Evolutionary conservation across 768 basidiomycete species (phyloP).

Genomic region (Porphyrellus cyaneotinctus): DNA sequence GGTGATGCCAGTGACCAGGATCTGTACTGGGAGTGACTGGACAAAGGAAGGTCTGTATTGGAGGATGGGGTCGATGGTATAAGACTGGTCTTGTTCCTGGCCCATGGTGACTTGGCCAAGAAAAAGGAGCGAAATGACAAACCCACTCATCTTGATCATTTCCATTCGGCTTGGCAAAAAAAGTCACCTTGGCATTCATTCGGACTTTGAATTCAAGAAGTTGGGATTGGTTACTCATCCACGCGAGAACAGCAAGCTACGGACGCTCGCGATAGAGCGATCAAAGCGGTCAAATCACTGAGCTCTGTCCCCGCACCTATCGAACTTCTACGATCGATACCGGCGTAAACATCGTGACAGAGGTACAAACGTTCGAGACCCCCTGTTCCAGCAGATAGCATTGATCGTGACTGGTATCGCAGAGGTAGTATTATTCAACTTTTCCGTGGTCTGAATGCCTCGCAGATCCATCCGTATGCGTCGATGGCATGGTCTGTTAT

Average conservation of each 20-base stretch:
- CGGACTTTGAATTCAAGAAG: background rate
- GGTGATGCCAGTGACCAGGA: constrained; percentile 80
- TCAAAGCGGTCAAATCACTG: background rate
- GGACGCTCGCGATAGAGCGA: background rate
- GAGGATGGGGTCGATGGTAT: constrained; percentile 66
- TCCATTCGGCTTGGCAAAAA: background rate
- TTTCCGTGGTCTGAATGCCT: background rate
- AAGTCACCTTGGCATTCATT: background rate
- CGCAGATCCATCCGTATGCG: too few species aligned
- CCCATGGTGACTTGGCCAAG: constrained; percentile 23
- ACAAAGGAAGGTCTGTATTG: constrained; percentile 75
- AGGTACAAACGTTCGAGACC: background rate
- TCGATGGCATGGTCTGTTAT: background rate
- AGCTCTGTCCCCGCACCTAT: background rate
- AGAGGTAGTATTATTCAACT: background rate
- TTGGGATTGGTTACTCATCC: background rate
- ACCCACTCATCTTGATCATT: background rate
- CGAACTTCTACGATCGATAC: background rate
- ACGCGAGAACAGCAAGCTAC: background rate
- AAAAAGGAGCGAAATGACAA: constrained; percentile 3
- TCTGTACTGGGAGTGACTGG: constrained; percentile 86
- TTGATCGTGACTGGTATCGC: background rate
- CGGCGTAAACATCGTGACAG: background rate
- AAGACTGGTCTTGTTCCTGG: constrained; percentile 9
- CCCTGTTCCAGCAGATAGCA: background rate